Percentiles rank a stretch among this genome's conserved stretches.
phyloP scores from a whole-genome alignment of 495 filamentous ascomycete species.

The Talaromyces liani region DNA sequence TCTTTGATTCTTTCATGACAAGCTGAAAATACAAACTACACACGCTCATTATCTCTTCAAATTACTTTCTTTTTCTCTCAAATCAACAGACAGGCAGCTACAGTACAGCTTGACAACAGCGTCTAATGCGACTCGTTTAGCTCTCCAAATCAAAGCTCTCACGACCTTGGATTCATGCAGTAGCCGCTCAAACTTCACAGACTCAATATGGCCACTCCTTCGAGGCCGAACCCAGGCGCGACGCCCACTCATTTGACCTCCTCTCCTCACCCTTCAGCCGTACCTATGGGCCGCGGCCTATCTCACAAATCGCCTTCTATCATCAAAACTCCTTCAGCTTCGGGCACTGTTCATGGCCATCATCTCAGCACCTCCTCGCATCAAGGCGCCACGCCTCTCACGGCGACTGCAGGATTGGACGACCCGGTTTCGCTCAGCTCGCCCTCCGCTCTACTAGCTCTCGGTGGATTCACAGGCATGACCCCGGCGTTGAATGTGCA shows the following conservation, averaged over 20 bases:
- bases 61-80: neutral
- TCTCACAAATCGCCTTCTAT: constrained; percentile 39
- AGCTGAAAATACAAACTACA: neutral
- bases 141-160: neutral
- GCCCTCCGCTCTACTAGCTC: constrained; percentile 36
- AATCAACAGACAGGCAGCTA: neutral
- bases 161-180: neutral
- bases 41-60: neutral
- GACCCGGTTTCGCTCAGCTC: constrained; percentile 39
- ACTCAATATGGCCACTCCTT: constrained; percentile 35
- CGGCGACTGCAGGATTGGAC: constrained; percentile 24
- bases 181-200: neutral
- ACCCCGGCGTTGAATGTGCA: constrained; percentile 35
- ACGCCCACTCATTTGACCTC: constrained; percentile 41
- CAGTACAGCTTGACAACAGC: neutral
- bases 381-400: constrained; percentile 37
- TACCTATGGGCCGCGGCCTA: constrained; percentile 31
- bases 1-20: neutral
- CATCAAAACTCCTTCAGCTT: constrained; percentile 30
- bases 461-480: constrained; percentile 35
- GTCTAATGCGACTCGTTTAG: neutral
- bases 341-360: constrained; percentile 22
- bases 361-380: constrained; percentile 26
- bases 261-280: constrained; percentile 34
- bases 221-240: constrained; percentile 32